A percentile compares a stretch with the other conserved stretches of the same genome.
phyloP scores from a whole-genome alignment of 805 yeast species.

The Barnettozyma botsteinii region DNA sequence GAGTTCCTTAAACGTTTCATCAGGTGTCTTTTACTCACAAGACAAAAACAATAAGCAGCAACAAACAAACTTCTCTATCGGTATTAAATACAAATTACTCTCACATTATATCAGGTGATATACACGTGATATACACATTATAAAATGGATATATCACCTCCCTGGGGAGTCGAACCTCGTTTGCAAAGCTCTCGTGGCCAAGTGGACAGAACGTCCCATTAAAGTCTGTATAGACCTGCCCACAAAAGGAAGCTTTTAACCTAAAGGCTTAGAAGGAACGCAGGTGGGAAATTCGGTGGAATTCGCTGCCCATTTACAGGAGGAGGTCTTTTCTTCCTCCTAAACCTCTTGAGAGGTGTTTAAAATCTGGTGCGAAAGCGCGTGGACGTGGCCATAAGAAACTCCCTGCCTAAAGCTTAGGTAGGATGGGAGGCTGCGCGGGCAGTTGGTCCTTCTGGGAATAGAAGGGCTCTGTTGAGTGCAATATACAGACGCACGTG shows the following conservation, averaged over 20 bases:
- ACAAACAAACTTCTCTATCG: too few species aligned
- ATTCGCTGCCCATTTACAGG: conserved; percentile 42
- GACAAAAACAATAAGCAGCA: too few species aligned
- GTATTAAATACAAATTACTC: too few species aligned
- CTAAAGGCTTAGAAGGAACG: too few species aligned
- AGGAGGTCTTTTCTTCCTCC: too few species aligned
- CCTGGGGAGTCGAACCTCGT: not conserved
- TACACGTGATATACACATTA: not conserved
- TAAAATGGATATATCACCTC: not conserved
- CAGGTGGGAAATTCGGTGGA: conserved; percentile 65
- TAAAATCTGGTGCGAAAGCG: conserved; percentile 46
- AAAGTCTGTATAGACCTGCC: conserved; percentile 29
- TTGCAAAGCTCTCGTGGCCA: conserved; percentile 19
- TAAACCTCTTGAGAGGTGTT: conserved; percentile 48
- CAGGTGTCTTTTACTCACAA: too few species aligned
- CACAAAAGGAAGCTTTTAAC: conserved; percentile 17
- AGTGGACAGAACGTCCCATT: conserved; percentile 18
- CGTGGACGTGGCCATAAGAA: conserved; percentile 54
- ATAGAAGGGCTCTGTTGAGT: conserved; percentile 45
- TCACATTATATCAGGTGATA: not conserved
- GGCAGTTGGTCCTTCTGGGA: conserved; percentile 48
- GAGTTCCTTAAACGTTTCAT: too few species aligned
- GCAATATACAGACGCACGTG: conserved; percentile 49
- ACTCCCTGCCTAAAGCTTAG: conserved; percentile 13
- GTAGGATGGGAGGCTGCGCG: conserved; percentile 50